Percentiles rank a stretch among this genome's conserved stretches.
Conservation (phyloP, 2,329 filamentous ascomycete species). For the Neonectria punicea region DNA sequence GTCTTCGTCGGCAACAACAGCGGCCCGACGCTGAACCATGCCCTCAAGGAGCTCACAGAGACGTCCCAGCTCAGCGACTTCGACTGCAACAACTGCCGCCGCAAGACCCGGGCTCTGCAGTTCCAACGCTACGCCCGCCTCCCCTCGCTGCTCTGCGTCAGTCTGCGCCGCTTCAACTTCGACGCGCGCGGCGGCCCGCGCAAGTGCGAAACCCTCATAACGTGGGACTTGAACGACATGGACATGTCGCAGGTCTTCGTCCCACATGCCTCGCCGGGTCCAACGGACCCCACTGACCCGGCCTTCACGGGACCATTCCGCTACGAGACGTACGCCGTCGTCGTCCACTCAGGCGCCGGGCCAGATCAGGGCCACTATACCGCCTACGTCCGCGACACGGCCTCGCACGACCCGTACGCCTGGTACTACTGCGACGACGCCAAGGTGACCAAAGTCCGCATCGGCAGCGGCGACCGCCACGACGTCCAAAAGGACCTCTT, state of each 20-base stretch:
- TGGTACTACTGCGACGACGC: slow-evolving; percentile 65
- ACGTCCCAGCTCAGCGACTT: slow-evolving; percentile 70
- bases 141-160: slow-evolving; percentile 81
- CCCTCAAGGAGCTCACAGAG: slow-evolving; percentile 73
- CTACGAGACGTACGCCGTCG: slow-evolving; percentile 89
- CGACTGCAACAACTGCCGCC: slow-evolving; percentile 80
- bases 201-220: slow-evolving; percentile 78
- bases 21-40: slow-evolving; percentile 63
- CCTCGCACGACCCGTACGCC: slow-evolving; percentile 52
- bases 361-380: slow-evolving; percentile 84
- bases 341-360: slow-evolving; percentile 77
- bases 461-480: slow-evolving; percentile 49
- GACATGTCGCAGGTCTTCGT: slow-evolving; percentile 61
- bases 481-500: slow-evolving; percentile 54
- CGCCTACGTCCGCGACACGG: slow-evolving; percentile 71
- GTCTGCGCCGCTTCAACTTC: slow-evolving; percentile 71
- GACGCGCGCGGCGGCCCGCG: slow-evolving; percentile 50
- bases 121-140: slow-evolving; percentile 80
- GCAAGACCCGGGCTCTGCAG: slow-evolving; percentile 73
- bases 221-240: slow-evolving; percentile 80
- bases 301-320: slow-evolving; percentile 67
- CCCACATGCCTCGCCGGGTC: slow-evolving; percentile 46
- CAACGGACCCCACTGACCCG: slow-evolving; percentile 49
- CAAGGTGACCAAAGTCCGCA: slow-evolving; percentile 53
- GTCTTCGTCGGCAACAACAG: slow-evolving; percentile 50